Evolutionary conservation across 768 basidiomycete genomes (phyloP), one percentile per base, ranked within the genome.

Genomic region (Panus rudis): DNA sequence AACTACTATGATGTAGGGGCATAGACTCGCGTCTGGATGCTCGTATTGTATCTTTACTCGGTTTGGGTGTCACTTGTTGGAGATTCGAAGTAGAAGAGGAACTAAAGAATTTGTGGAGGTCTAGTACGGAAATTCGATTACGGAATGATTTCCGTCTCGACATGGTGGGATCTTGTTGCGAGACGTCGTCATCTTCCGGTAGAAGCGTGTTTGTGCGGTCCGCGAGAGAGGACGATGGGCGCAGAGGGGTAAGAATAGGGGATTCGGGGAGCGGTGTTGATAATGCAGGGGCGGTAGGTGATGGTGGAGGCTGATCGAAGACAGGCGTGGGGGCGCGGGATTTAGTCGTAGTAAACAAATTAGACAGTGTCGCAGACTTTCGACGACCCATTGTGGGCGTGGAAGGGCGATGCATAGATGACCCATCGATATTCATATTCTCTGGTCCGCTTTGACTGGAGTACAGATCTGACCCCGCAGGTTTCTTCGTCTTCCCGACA

Each of bases 51-150:
- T 8, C n/a, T 35, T 17, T 14, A 20, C 8, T 14, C 33, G 33
- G n/a, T 35, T 35, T 35, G 8, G 7, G 33, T 17, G 33, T 8
- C 6, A 17, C 16, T 35, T 16, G n/a, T 35, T 14, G 33, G 7
- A 7, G 33, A 6, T 48, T 20, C 19, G 53, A 30, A n/a, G 43
- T 31, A 3, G 46, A 23, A 17, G 54, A 43, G 7, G 48, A 49
- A 14, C 53, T 48, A 47, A 66, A 63, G n/a, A 66, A 47, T 20
- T 55, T 46, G 28, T 61, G 61, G 4, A 66, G 55, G 34, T 63
- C 59, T 37, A 61, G 57, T 2, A 63, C 57, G 12, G 63, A 66
- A 32, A 66, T 52, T 14, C 62, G 53, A 4, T 50, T 54, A 8
- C 59, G 54, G 52, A 60, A 57, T 17, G 33, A 35, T 35, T 17